phyloP scores from a whole-genome alignment of 2,329 filamentous ascomycete species.

The Aspergillus floridensis region DNA sequence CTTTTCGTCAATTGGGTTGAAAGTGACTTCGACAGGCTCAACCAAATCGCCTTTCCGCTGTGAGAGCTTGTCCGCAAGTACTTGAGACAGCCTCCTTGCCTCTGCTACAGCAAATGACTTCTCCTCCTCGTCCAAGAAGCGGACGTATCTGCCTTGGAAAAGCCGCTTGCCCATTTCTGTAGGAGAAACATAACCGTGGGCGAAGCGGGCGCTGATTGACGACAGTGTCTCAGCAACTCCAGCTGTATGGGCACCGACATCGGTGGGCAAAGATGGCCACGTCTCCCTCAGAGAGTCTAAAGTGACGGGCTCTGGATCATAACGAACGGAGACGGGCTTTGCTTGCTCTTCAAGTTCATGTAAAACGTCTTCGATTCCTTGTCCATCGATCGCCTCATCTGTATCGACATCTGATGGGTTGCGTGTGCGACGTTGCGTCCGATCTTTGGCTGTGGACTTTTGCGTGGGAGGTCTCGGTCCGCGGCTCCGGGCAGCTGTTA shows the following conservation, averaged over 20 bases:
- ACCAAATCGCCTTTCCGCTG: constrained; percentile 39
- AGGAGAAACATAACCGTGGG: constrained; percentile 36
- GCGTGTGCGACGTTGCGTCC: constrained; percentile 12
- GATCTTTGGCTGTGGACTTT: constrained; percentile 11
- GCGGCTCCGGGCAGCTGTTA: constrained; percentile 19
- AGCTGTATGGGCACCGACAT: constrained; percentile 25
- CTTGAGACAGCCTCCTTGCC: constrained; percentile 34
- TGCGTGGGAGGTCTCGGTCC: constrained; percentile 21
- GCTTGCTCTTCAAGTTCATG: constrained; percentile 30
- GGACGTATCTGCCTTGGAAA: constrained; percentile 37
- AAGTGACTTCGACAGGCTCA: constrained; percentile 32
- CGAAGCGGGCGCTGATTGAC: constrained; percentile 33
- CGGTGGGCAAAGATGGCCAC: constrained; percentile 41
- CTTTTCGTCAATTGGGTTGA: constrained; percentile 25
- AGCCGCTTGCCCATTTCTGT: constrained; percentile 38
- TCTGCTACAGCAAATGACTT: constrained; percentile 35
- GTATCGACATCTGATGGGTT: constrained; percentile 23
- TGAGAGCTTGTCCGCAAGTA: constrained; percentile 34
- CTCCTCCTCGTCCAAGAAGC: constrained; percentile 39
- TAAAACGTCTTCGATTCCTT: constrained; percentile 30
- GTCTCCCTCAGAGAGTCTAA: constrained; percentile 35
- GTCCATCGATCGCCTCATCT: constrained; percentile 20
- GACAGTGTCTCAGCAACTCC: constrained; percentile 37
- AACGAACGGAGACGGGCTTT: constrained; percentile 33
- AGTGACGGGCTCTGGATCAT: constrained; percentile 34